A percentile compares a stretch with the other conserved stretches of the same genome.
Conservation (phyloP, 176 grass and related monocot genomes). For the Bonia amplexicaulis region DNA sequence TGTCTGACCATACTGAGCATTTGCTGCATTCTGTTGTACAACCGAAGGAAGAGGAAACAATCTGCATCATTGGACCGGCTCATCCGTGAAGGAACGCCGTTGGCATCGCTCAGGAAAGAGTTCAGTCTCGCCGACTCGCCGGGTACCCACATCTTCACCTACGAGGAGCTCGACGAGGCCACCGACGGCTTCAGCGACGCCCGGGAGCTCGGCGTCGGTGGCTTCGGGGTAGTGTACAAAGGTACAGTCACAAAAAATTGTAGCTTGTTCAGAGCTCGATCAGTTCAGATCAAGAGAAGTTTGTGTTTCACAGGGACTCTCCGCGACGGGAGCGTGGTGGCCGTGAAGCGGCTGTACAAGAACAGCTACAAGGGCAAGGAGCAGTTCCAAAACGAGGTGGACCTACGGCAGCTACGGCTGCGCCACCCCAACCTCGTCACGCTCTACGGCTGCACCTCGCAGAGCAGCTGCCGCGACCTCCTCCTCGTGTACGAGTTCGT, state of each 20-base stretch:
- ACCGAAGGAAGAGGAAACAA: neutral
- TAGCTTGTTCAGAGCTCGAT: neutral
- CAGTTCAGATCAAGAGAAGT: neutral
- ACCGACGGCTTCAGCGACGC: conserved; percentile 39
- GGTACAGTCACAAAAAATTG: neutral
- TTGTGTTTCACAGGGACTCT: conserved; percentile 11
- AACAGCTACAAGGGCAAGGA: conserved; percentile 58
- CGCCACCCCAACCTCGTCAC: conserved; percentile 57
- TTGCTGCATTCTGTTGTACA: neutral
- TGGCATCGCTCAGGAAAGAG: conserved; percentile 32
- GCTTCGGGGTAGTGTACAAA: conserved; percentile 61
- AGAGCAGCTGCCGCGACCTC: conserved; percentile 18
- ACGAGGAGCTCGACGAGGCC: conserved; percentile 56
- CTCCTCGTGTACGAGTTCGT: conserved; percentile 73
- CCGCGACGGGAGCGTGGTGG: conserved; percentile 34
- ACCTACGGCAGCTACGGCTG: conserved; percentile 46
- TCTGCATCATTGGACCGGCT: conserved; percentile 20
- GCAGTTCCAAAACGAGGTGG: conserved; percentile 70
- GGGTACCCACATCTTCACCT: conserved; percentile 33
- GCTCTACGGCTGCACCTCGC: conserved; percentile 57
- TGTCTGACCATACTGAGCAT: neutral
- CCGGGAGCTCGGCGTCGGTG: conserved; percentile 46
- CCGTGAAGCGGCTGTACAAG: conserved; percentile 70
- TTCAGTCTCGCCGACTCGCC: conserved; percentile 10
- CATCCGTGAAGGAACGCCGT: neutral